Base-by-base conservation (phyloP, 495 filamentous ascomycete species). In the Sabuloglossum arenarium region DNA sequence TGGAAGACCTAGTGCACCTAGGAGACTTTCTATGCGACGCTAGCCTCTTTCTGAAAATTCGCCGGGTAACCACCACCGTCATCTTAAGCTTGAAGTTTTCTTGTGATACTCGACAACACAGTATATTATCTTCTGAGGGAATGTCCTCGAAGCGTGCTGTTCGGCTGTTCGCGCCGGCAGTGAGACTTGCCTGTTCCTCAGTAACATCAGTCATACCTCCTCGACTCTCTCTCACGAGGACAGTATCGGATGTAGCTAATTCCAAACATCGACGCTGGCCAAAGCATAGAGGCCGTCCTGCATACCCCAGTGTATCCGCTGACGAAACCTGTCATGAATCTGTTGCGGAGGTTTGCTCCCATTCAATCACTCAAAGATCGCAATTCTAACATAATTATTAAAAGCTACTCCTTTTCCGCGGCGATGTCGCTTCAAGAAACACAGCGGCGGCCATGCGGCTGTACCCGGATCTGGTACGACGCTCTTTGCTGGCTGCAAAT, bases 321-420 rank as follows among this genome's bases (percentile, higher is more conserved):
- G n/a, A n/a, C n/a, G 11, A 37, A 37, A 14, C 34, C 16, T 6
- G 34, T 37, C 3, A 21, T 21, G 16, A 5, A 1, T 23, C 3
- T 12, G 12, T n/a, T 43, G 5, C 19, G 39, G 19, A 19, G 39
- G 39, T 43, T 43, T 21, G 39, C 1, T 23, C 19, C 3, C 11
- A 5, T 21, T n/a, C 39, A 43, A 10, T 10, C 19, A 4, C 39
- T 10, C 24, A 0, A 29, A 19, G 16, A 12, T n/a, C 23, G 21
- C 16, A 29, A 14, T 29, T 21, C 45, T 43, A 23, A 28, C 24
- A n/a, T 25, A 25, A 43, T 9, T 0, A 19, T 12, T 30, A 16
- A n/a, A 27, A 65, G 62, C 50, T 67, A 14, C 66, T 67, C 27
- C 62, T 63, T 25, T 67, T 67, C 59, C 64, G 65, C 45, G 62